Base-by-base conservation (phyloP, 192 early-diverging fungal species). In the Oehlia diaphana region DNA sequence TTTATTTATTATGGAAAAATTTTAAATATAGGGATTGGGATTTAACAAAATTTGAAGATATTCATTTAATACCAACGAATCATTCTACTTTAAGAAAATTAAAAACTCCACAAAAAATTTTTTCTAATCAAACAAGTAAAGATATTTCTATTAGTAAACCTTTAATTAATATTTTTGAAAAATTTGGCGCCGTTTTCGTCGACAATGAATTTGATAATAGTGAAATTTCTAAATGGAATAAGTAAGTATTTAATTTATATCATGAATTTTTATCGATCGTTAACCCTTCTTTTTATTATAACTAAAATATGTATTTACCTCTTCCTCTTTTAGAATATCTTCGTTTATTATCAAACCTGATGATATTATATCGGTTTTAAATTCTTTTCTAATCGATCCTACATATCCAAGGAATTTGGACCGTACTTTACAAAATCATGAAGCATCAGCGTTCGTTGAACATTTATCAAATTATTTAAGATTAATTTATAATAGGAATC, bases 381-480 rank as follows among this genome's bases (percentile, higher is more conserved):
- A 28, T 9, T 67, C 65, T 33, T 67, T 67, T 4, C 26, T 35
- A 7, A 16, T 14, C 14, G 13, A 67, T 67, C 6, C 53, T 6
- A 19, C 53, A 7, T 58, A 58, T 58, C 53, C 53, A 58, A 58
- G n/a, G 6, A 58, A 58, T 21, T 58, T 33, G 26, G 28, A 28
- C 12, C 33, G 35, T 4, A 35, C 2, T 6, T 33, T 67, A 35
- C 28, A 28, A 12, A 6, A 6, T 33, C 3, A 16, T 35, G 65
- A 67, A 67, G 31, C 65, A 67, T 6, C 0, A 33, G 14, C 2
- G 13, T 10, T 67, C 65, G 16, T 35, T 19, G 33, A 67, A 33
- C 33, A 67, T 67, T 67, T 67, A 35, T 67, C 65, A 35, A 33
- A 35, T 67, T 67, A 67, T 33, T 67, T 67, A 31, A 12, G 33